phyloP scores from a whole-genome alignment of 352 stramenopile genomes.

The Pythium apleroticum region DNA sequence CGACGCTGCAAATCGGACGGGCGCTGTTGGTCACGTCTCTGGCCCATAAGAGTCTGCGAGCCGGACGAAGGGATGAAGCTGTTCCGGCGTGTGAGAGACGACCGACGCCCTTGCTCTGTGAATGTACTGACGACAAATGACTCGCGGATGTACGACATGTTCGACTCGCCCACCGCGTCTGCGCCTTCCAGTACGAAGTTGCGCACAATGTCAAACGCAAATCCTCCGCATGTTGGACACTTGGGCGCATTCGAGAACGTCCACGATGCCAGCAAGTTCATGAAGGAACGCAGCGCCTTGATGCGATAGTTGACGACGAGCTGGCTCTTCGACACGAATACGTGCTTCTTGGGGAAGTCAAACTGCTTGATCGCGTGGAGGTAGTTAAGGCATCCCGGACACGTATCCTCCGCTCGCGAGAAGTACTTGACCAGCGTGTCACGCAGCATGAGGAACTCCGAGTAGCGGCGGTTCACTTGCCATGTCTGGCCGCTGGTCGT shows the following conservation, averaged over 20 bases:
- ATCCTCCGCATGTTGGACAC: slow-evolving; percentile 80
- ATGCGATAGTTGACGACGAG: slow-evolving; percentile 84
- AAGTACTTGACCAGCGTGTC: slow-evolving; percentile 82
- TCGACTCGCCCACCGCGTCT: slow-evolving; percentile 44
- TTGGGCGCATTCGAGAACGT: slow-evolving; percentile 82
- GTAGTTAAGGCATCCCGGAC: slow-evolving; percentile 79
- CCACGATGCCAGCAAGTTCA: slow-evolving; percentile 80
- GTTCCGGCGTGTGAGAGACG: slow-evolving; percentile 34
- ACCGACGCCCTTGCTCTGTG: slow-evolving; percentile 30
- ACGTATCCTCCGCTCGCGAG: slow-evolving; percentile 61
- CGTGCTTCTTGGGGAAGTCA: slow-evolving; percentile 86
- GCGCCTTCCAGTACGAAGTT: slow-evolving; percentile 76
- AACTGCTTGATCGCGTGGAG: slow-evolving; percentile 75
- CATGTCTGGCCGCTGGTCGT: slow-evolving; percentile 63
- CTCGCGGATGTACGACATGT: slow-evolving; percentile 71
- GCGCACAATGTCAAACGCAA: slow-evolving; percentile 75
- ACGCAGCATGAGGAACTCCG: slow-evolving; percentile 78
- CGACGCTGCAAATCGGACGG: slow-evolving; percentile 6
- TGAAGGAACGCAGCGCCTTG: slow-evolving; percentile 80
- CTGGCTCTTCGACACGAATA: slow-evolving; percentile 75
- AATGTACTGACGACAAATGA: slow-evolving; percentile 67
- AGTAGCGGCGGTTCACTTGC: slow-evolving; percentile 85
- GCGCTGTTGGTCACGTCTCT: slow-evolving; percentile 16
- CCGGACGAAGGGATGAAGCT: slow-evolving; percentile 55
- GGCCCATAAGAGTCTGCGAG: slow-evolving; percentile 33